phyloP scores from a whole-genome alignment of 345 rosid genomes.

The Combretum micranthum region DNA sequence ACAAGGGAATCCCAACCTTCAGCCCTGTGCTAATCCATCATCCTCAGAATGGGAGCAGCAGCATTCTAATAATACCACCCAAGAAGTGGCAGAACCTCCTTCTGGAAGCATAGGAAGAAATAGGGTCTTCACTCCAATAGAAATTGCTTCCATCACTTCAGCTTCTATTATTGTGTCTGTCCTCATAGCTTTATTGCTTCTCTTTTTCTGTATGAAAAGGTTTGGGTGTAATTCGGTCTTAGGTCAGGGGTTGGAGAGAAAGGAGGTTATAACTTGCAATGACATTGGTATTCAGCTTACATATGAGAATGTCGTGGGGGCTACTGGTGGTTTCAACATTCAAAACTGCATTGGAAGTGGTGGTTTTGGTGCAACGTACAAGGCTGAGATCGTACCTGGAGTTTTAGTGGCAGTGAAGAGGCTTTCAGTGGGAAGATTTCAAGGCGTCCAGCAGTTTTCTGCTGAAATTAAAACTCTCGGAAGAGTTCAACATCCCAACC shows the following conservation, averaged over 20 bases:
- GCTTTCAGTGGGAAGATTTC: constrained; percentile 46
- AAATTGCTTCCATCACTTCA: constrained; percentile 32
- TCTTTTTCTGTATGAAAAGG: constrained; percentile 31
- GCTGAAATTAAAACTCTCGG: constrained; percentile 49
- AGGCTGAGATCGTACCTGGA: constrained; percentile 41
- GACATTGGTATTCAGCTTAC: constrained; percentile 33
- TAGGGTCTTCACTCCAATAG: constrained; percentile 27
- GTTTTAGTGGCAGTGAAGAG: constrained; percentile 45
- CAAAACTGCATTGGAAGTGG: constrained; percentile 49
- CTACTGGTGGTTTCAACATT: constrained; percentile 39
- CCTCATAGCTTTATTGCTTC: constrained; percentile 22
- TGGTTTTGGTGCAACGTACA: constrained; percentile 51
- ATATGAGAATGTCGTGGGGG: constrained; percentile 43
- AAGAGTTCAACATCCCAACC: constrained; percentile 43
- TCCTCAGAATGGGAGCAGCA: constrained; percentile 26
- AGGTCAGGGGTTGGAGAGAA: constrained; percentile 26
- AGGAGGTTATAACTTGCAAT: constrained; percentile 36
- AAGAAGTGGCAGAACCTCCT: constrained; percentile 24
- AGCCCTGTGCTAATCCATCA: constrained; percentile 24
- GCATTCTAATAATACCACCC: constrained; percentile 26
- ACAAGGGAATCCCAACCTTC: constrained; percentile 34
- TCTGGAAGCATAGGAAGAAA: constrained; percentile 15
- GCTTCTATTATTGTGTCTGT: constrained; percentile 26
- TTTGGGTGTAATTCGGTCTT: constrained; percentile 23
- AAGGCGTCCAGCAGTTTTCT: constrained; percentile 46